Evolutionary conservation across 2,329 filamentous ascomycete genomes (phyloP), one percentile per base, ranked within the genome.

Genomic region (Phaeosphaeria sp.): DNA sequence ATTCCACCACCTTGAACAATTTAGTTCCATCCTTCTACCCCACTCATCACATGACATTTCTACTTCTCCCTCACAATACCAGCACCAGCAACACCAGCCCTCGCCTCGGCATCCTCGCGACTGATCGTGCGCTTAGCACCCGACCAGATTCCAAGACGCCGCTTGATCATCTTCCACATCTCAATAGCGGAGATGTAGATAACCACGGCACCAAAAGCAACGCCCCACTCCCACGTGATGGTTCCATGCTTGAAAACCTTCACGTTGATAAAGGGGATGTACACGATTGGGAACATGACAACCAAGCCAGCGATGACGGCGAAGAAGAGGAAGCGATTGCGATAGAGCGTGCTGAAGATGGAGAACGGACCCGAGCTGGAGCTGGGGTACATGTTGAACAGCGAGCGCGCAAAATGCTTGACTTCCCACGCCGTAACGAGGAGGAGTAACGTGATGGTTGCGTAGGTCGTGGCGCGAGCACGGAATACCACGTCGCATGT

Each of bases 361-460:
- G 73, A 75, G 2, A 77, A 62, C 10, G 68, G 67, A 39, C 50
- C 46, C 21, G 50, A 47, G 17, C 67, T 59, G 18, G 69, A 60
- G 50, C 68, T 67, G 1, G 79, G 78, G 48, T 81, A 77, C 65
- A 82, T 76, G 65, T 81, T 80, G 71, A 81, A 82, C 3, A 81
- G 67, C 7, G 73, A 75, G 46, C 78, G 75, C 15, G 76, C 72
- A 36, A 81, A 78, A 56, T 81, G 78, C 61, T 81, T 81, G 56
- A 81, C 79, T 65, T 82, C 79, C 79, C 79, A 81, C 1, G 80
- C 80, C n/a, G 79, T 81, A 62, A 81, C 72, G 21, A 80, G 78
- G 10, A 81, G 74, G 0, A 81, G 67, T 3, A 79, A 75, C 0
- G 80, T 81, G 13, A 82, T 77, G 20, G 78, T 79, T 0, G 75